Evolutionary conservation across 176 grass and related monocot genomes (phyloP), one percentile per base, ranked within the genome.

Genomic region (Zizania latifolia): DNA sequence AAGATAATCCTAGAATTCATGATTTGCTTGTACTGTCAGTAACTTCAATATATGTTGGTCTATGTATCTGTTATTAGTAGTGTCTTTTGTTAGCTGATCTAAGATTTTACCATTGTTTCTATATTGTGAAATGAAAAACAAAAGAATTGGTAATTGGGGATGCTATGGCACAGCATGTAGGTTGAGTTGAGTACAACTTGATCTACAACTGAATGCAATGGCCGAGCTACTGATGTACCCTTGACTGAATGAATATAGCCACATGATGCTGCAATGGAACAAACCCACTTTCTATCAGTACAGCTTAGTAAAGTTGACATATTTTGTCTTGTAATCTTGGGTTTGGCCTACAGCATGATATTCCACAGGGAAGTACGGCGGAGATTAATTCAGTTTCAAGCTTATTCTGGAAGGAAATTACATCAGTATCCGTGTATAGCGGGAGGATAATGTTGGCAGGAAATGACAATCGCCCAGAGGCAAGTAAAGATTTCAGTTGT

Each of bases 181-280:
- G 50, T 43, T 79, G 67, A 51, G 65, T 46, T 80, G 54, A 58
- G 48, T 56, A 16, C 33, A 19, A 11, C 29, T n/a, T n/a, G n/a
- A n/a, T 37, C 58, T 40, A 55, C 41, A 65, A 12, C n/a, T 35
- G 38, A 67, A 69, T 38, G 61, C 19, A 17, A 41, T 14, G 64
- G 19, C 27, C 27, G 54, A 48, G 15, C 34, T 68, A 51, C 43
- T 4, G 7, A 3, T 34, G 33, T 29, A 16, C 24, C 48, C n/a
- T 45, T 65, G 48, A 43, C 46, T 32, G 5, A 19, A 40, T 21
- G 10, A 39, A 62, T 23, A 8, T 10, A 30, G 32, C 13, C 74
- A 78, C 74, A 70, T 56, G 56, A 71, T 11, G 56, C 13, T 40
- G 56, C 59, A 31, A 76, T 70, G 40, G 54, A 77, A 32, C 53